A percentile compares a stretch with the other conserved stretches of the same genome.
These are phyloP conservation scores for Periglandula ipomoeae DNA, from an alignment of 2,329 filamentous ascomycete species.

Conservation along the genomic window DNA sequence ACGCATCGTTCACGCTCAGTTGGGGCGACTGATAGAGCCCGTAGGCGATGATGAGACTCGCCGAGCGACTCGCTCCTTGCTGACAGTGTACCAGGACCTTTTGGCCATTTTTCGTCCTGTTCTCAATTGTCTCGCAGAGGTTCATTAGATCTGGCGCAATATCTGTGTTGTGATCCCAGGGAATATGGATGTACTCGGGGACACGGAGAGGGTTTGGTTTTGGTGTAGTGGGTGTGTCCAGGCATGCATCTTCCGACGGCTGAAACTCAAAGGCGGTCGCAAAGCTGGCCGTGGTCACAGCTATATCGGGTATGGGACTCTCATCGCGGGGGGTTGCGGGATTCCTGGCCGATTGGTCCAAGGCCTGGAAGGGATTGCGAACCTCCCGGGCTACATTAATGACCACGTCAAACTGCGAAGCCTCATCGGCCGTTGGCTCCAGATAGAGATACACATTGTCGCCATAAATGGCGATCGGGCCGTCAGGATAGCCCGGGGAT, in stretches of 20 bases:
- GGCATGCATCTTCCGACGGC: slow-evolving; percentile 23
- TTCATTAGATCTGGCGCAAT: slow-evolving; percentile 69
- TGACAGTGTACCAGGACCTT: slow-evolving; percentile 78
- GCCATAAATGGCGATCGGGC: slow-evolving; percentile 73
- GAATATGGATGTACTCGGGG: slow-evolving; percentile 80
- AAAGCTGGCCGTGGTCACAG: slow-evolving; percentile 47
- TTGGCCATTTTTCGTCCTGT: slow-evolving; percentile 62
- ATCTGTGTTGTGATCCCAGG: slow-evolving; percentile 83
- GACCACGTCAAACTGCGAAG: slow-evolving; percentile 69
- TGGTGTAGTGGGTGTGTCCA: slow-evolving; percentile 44
- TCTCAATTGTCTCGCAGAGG: slow-evolving; percentile 68
- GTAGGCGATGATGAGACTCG: slow-evolving; percentile 79
- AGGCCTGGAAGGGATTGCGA: slow-evolving; percentile 57
- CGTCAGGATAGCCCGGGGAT: slow-evolving; percentile 72
- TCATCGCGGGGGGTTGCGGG: slow-evolving; percentile 24
- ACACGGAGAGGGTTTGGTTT: slow-evolving; percentile 41
- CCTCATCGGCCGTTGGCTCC: slow-evolving; percentile 71
- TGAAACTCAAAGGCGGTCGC: slow-evolving; percentile 53
- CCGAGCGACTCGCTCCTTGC: slow-evolving; percentile 76
- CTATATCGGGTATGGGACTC: slow-evolving; percentile 43
- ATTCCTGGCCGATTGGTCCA: slow-evolving; percentile 19
- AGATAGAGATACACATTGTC: slow-evolving; percentile 71
- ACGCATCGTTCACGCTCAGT: slow-evolving; percentile 72
- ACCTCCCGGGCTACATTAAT: slow-evolving; percentile 82
- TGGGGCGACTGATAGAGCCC: slow-evolving; percentile 71